Evolutionary conservation across 345 rosid genomes (phyloP), one percentile per base, ranked within the genome.

Genomic region (Citrus australasica): DNA sequence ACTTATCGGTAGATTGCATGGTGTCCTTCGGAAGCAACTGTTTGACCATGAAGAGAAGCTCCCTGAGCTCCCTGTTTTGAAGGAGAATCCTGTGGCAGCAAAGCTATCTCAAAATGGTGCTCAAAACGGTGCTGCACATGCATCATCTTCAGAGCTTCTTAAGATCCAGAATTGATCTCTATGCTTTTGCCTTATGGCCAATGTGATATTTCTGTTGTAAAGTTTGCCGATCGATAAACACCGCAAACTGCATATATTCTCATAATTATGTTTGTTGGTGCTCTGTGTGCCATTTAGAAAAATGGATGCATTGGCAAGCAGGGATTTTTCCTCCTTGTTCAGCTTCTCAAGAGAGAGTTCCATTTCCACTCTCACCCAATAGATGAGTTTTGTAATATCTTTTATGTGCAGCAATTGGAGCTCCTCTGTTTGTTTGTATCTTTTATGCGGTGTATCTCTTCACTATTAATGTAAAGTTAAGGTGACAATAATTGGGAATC

Each of bases 1-100:
- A 81, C 90, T 94, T 40, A 85, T 91, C 77, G 92, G 93, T 76
- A 84, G 83, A 69, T 79, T 91, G 74, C 95, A 91, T 74, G 79
- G 85, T 56, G 88, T 88, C 74, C 82, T 88, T 5, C 81, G 90
- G 61, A 85, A 84, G 78, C 89, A 92, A 46, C 77, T 89, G 82
- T 91, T 91, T 81, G 89, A 81, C 65, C 78, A 85, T 58, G 80
- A 79, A 13, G 78, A 86, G 32, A 64, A 69, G 46, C 42, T 46
- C 40, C 79, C 78, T 63, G 73, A 67, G 38, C 42, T 59, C 30
- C 80, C 81, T 67, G 71, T 68, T 72, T 58, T 24, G 73, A 66
- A 35, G 73, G 84, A 86, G 73, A 82, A 81, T 46, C 51, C 83
- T 74, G 40, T 40, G 11, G 37, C n/a, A 59, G 64, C 69, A 33